phyloP scores from a whole-genome alignment of 2,329 filamentous ascomycete species.

The Arthroderma sp. region DNA sequence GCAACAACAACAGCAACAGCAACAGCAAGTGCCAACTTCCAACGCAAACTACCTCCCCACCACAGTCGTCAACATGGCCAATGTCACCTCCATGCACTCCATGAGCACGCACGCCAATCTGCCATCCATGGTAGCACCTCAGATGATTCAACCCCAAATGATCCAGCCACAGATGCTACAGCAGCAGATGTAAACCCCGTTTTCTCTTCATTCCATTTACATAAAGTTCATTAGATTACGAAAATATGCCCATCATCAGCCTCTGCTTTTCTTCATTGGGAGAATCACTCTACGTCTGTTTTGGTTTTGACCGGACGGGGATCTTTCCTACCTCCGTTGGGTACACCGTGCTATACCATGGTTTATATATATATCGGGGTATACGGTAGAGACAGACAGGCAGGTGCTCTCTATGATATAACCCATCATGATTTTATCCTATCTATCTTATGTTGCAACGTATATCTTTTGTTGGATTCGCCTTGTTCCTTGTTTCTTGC shows the following conservation, averaged over 20 bases:
- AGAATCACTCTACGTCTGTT: not conserved
- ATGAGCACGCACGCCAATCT: constrained; percentile 29
- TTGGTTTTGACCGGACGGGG: not conserved
- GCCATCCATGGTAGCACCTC: constrained; percentile 29
- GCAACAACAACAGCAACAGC: constrained; percentile 13
- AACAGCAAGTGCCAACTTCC: constrained; percentile 1
- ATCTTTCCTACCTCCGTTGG: not conserved
- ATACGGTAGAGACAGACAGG: not conserved
- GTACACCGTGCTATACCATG: not conserved
- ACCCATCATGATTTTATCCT: not conserved
- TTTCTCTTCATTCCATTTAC: not conserved
- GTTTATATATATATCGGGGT: not conserved
- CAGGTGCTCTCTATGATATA: not conserved
- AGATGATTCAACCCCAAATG: constrained; percentile 34
- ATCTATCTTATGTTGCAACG: constrained; percentile 5
- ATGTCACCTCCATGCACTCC: constrained; percentile 28
- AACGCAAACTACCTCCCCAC: constrained; percentile 19
- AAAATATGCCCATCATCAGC: constrained; percentile 2
- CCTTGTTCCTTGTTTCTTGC: not conserved
- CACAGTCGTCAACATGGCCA: constrained; percentile 24
- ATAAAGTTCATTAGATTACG: constrained; percentile 4
- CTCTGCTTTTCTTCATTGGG: not conserved
- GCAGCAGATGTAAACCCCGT: constrained; percentile 25
- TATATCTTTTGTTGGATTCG: not conserved
- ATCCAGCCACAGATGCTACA: constrained; percentile 24